Percentiles rank a stretch among this genome's conserved stretches.
Evolutionary conservation across 2,329 filamentous ascomycete species (phyloP).

Genomic region (Colletotrichum viniferum): DNA sequence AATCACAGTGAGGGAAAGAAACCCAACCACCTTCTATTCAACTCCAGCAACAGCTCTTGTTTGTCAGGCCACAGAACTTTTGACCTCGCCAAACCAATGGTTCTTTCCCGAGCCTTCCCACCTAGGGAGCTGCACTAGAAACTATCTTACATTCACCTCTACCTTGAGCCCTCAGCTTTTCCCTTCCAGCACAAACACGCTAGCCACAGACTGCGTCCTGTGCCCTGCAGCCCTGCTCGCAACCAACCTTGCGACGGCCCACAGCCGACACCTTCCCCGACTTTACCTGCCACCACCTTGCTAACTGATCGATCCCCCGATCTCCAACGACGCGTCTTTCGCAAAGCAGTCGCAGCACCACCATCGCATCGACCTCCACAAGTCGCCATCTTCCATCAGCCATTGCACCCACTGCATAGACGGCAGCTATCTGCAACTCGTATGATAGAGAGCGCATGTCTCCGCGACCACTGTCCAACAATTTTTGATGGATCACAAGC

Average conservation of each 20-base stretch:
- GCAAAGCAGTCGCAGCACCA: constrained; percentile 8
- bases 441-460: not conserved
- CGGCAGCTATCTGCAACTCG: not conserved
- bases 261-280: not conserved
- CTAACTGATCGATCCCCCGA: constrained; percentile 3
- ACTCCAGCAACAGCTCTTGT: not conserved
- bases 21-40: not conserved
- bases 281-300: not conserved
- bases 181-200: not conserved
- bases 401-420: not conserved
- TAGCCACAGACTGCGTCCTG: not conserved
- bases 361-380: not conserved
- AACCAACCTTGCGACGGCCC: not conserved
- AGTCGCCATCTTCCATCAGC: not conserved
- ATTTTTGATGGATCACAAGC: constrained; percentile 58
- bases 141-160: not conserved
- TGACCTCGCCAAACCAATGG: not conserved
- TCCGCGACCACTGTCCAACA: not conserved
- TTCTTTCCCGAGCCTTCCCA: not conserved
- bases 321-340: constrained; percentile 18
- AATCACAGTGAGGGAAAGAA: not conserved
- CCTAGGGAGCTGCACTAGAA: not conserved
- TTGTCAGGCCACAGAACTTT: not conserved
- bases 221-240: constrained; percentile 3
- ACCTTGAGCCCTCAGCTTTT: not conserved